phyloP scores from a whole-genome alignment of 257 asterid genomes.

The Nicotiana benthamiana region DNA sequence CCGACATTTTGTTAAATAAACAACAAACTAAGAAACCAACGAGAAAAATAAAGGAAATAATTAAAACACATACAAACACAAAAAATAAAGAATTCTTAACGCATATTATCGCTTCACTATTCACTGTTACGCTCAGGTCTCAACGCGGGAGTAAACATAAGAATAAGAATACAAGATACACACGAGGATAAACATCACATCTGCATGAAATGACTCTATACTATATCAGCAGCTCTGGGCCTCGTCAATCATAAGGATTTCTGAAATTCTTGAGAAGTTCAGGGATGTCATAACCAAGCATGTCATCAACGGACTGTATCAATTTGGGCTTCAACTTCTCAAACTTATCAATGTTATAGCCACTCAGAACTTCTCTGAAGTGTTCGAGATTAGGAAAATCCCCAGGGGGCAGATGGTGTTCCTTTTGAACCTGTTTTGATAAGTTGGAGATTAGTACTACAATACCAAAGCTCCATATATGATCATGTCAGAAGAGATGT shows the following conservation, averaged over 20 bases:
- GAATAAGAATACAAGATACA: neutral
- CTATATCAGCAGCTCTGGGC: neutral
- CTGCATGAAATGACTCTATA: neutral
- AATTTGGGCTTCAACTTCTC: conserved; percentile 81
- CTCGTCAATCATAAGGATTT: conserved; percentile 65
- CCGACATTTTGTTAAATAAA: too few relatives aligned
- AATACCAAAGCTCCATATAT: neutral
- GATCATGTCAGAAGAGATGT: neutral
- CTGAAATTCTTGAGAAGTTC: conserved; percentile 79
- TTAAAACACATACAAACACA: neutral
- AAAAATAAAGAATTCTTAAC: neutral
- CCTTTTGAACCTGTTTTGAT: conserved; percentile 66
- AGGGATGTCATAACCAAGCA: conserved; percentile 95
- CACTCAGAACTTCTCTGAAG: conserved; percentile 55
- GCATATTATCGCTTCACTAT: neutral
- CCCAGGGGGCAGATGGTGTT: conserved; percentile 76
- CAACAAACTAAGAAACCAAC: neutral
- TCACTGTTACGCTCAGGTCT: neutral
- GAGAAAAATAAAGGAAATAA: neutral
- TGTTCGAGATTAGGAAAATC: conserved; percentile 87
- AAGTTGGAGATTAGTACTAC: neutral
- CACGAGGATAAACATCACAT: neutral
- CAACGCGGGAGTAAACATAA: neutral
- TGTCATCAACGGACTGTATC: conserved; percentile 82
- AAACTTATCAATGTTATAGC: conserved; percentile 74